These are phyloP conservation scores for Gloeopeniophorella convolvens DNA, from an alignment of 768 basidiomycete species.

Conservation along the genomic window DNA sequence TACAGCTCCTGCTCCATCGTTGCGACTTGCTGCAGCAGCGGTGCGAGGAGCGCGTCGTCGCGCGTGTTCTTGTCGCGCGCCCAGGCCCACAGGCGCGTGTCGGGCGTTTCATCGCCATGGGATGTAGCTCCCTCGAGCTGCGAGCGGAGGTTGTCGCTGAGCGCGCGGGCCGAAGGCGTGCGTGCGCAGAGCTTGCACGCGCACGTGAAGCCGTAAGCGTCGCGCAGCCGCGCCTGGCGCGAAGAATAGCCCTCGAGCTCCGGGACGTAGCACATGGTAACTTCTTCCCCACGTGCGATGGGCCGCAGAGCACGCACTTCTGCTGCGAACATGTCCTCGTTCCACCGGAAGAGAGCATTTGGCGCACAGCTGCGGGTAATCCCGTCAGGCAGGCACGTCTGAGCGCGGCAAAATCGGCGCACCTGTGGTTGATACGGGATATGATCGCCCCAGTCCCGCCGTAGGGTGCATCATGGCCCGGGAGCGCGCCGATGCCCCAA, in stretches of 20 bases:
- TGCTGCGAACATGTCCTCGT: slow-evolving; percentile 26
- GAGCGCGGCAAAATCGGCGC: not conserved
- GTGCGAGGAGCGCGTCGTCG: not conserved
- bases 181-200: slow-evolving; percentile 30
- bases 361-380: slow-evolving; percentile 20
- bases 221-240: slow-evolving; percentile 25
- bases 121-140: slow-evolving; percentile 6
- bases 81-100: slow-evolving; percentile 2
- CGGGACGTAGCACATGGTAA: slow-evolving; percentile 28
- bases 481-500: slow-evolving; percentile 5
- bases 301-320: slow-evolving; percentile 26
- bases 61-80: not conserved
- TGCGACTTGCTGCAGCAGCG: not conserved
- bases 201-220: slow-evolving; percentile 31
- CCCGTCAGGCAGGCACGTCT: slow-evolving; percentile 25
- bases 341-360: slow-evolving; percentile 22
- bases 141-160: slow-evolving; percentile 15
- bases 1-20: slow-evolving; percentile 4
- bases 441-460: slow-evolving; percentile 20
- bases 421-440: slow-evolving; percentile 24
- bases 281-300: slow-evolving; percentile 31
- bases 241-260: slow-evolving; percentile 12
- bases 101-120: slow-evolving; percentile 4
- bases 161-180: slow-evolving; percentile 7
- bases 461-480: slow-evolving; percentile 20